Percentiles rank a stretch among this genome's conserved stretches.
Evolutionary conservation across 768 basidiomycete species (phyloP).

Genomic region (Amanita polypyramis): DNA sequence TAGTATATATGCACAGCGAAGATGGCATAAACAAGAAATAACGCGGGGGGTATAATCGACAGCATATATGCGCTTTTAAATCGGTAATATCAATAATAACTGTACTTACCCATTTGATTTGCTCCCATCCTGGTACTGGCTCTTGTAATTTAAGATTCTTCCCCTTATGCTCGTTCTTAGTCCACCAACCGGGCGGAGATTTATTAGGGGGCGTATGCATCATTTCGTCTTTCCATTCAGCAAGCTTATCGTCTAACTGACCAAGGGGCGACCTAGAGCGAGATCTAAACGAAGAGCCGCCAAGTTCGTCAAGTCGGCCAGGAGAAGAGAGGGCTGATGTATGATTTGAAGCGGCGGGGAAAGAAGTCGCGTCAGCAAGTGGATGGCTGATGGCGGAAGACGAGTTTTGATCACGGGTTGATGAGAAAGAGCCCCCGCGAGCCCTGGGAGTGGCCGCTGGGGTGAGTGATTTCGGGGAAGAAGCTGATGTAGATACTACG

Average conservation of each 20-base stretch:
- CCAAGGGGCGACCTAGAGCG: slow-evolving; percentile 3
- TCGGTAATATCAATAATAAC: background rate
- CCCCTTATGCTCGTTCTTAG: slow-evolving; percentile 19
- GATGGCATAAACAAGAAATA: background rate
- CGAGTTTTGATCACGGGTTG: background rate
- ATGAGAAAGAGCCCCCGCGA: background rate
- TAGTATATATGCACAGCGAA: background rate
- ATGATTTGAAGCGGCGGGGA: background rate
- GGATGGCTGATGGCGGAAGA: background rate
- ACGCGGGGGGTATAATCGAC: background rate
- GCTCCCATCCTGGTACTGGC: slow-evolving; percentile 26
- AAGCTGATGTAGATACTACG: slow-evolving; percentile 6
- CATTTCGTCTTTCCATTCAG: slow-evolving; percentile 1
- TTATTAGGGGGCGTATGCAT: slow-evolving; percentile 7
- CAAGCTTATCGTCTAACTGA: slow-evolving; percentile 6
- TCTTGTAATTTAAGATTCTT: slow-evolving; percentile 26
- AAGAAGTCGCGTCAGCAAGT: background rate
- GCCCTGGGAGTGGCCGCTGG: background rate
- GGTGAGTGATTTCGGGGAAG: background rate
- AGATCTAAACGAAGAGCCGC: background rate
- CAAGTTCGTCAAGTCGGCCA: background rate
- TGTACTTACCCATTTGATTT: slow-evolving; percentile 23
- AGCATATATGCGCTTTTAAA: background rate
- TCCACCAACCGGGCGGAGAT: slow-evolving; percentile 17
- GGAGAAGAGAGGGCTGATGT: background rate